These are phyloP conservation scores for Pseudogymnoascus pannorum DNA, from an alignment of 2,329 filamentous ascomycete species.

Conservation along the genomic window DNA sequence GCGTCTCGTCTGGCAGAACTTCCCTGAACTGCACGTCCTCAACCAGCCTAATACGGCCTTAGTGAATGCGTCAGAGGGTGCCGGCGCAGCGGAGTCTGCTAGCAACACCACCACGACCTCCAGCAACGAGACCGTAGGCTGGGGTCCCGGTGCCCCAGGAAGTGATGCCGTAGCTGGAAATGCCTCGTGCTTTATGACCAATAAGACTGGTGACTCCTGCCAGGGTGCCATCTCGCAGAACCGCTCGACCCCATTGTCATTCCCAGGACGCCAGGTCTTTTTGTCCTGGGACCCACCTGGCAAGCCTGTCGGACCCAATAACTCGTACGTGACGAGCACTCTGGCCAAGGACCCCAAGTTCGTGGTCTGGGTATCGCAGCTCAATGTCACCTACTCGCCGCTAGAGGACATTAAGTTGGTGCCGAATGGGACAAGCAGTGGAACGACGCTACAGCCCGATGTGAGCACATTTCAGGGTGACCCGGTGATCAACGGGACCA, in stretches of 20 bases:
- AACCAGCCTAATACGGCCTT: slow-evolving; percentile 73
- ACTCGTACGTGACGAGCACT: slow-evolving; percentile 65
- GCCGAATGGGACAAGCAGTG: slow-evolving; percentile 29
- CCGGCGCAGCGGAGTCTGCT: not conserved
- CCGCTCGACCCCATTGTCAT: slow-evolving; percentile 62
- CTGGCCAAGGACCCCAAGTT: slow-evolving; percentile 54
- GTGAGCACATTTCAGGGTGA: slow-evolving; percentile 60
- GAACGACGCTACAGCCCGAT: slow-evolving; percentile 62
- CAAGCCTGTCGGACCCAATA: slow-evolving; percentile 66
- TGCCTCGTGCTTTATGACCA: slow-evolving; percentile 52
- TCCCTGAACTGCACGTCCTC: slow-evolving; percentile 61
- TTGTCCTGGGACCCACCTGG: slow-evolving; percentile 68
- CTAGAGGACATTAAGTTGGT: slow-evolving; percentile 43
- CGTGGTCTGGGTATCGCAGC: slow-evolving; percentile 69
- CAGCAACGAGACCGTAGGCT: slow-evolving; percentile 56
- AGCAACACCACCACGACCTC: slow-evolving; percentile 41
- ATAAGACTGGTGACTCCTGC: slow-evolving; percentile 49
- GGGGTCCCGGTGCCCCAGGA: slow-evolving; percentile 34
- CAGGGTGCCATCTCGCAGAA: slow-evolving; percentile 60
- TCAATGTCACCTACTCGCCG: slow-evolving; percentile 65
- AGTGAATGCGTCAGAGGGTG: slow-evolving; percentile 40
- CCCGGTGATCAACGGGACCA: slow-evolving; percentile 62
- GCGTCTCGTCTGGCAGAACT: slow-evolving; percentile 77
- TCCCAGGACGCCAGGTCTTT: slow-evolving; percentile 64
- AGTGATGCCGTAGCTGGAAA: slow-evolving; percentile 33